phyloP scores from a whole-genome alignment of 129 eudicot species.

The Flaveria ramosissima region DNA sequence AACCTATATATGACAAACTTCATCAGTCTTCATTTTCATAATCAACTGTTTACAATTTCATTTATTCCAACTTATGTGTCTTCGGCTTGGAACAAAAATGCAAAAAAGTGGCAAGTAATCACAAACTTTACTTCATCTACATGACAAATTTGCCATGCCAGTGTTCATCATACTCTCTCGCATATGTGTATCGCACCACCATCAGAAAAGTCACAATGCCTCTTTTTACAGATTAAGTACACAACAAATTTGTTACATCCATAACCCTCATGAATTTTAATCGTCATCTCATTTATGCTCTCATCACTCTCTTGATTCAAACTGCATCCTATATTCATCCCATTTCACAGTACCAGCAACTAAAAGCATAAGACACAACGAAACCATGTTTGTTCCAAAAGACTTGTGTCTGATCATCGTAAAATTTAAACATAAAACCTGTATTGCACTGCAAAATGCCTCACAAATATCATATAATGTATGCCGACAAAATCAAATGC shows the following conservation, averaged over 20 bases:
- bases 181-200: neutral
- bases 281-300: too few relatives aligned
- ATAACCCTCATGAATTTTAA: neutral
- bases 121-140: neutral
- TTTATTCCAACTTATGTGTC: neutral
- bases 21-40: neutral
- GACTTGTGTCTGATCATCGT: neutral
- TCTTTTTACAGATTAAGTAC: neutral
- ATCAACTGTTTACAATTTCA: too few relatives aligned
- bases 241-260: neutral
- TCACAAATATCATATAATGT: neutral
- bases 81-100: neutral
- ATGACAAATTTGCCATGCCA: neutral
- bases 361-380: neutral
- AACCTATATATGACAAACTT: neutral
- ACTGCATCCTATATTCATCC: neutral
- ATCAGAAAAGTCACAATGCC: neutral
- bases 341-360: neutral
- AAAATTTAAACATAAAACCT: neutral
- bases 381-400: neutral
- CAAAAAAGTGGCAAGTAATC: neutral
- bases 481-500: neutral
- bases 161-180: neutral
- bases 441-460: neutral
- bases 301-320: too few relatives aligned